Base-by-base conservation (phyloP, 805 yeast species). In the Diddensiella santjacobensis region DNA sequence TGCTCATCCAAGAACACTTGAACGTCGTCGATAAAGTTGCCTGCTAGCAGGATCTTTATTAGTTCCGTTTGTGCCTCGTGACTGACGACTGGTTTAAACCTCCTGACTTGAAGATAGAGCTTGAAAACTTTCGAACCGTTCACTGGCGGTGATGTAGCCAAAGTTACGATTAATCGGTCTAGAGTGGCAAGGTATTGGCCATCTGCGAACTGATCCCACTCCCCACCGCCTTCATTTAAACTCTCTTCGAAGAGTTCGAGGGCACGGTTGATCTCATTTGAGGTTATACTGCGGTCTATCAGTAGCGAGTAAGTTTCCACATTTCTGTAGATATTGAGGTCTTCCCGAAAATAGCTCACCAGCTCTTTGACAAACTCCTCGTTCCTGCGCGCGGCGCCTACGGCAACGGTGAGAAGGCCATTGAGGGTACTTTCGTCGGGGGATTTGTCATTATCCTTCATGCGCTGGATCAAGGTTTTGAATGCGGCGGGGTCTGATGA, bases 1-100 rank as follows among this genome's bases (percentile, higher is more conserved):
- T 77, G 80, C 33, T 70, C 66, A 15, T 64, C 63, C 53, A 78
- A 64, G 2, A 75, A 66, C 22, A 64, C 67, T 15, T 70, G 65
- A 1, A 72, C 72, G 51, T 74, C 79, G 5, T 66, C 69, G 15
- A 69, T 55, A 42, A 61, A 66, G 8, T 69, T 66, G 3, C 61
- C 59, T 6, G 60, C 51, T 36, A 78, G 45, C 36, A 74, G 63
- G 52, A 65, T 58, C 15, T 53, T 56, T 44, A 71, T 59, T 58
- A 78, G 58, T 0, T 72, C 68, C 11, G 63, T 60, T 41, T 74
- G 65, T 0, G 78, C 65, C 1, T 57, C 60, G 11, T 71, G 63
- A 40, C 71, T 69, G 4, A 78, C 55, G 18, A 19, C 4, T 13
- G 62, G 61, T 4, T 71, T 70, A 50, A 68, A 73, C n/a, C 62